Base-by-base conservation (phyloP, 140 eudicot species). In the Cichorium intybus region DNA sequence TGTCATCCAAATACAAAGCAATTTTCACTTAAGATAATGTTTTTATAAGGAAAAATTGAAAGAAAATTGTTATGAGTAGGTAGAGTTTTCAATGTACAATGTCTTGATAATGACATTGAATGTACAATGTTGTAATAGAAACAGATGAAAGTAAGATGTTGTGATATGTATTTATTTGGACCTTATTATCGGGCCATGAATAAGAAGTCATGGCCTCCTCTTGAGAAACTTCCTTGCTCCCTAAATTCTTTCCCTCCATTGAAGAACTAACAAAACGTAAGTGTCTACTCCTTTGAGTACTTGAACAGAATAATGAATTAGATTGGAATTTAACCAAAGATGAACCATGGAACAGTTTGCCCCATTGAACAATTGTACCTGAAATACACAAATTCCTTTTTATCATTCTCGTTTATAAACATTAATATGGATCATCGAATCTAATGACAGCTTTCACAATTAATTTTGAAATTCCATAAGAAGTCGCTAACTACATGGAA, bases 121-220 rank as follows among this genome's bases (percentile, higher is more conserved):
- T n/a, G n/a, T n/a, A n/a, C n/a, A 34, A 34, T 34, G 41, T 34
- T 12, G 9, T 34, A 34, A 10, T 16, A 22, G 10, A 4, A 5
- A 20, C 35, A 21, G 26, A 34, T 39, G 43, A 68, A 33, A 54
- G 51, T 33, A 45, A 2, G 9, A 34, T 34, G 41, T 2, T 34
- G 31, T 50, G 43, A 35, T 8, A 35, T 12, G 23, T 34, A 39
- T 9, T n/a, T n/a, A 31, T 2, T 22, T 15, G 10, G 58, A 86
- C 95, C 95, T 83, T 82, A 5, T 68, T 69, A 74, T 83, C 79
- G 0, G 81, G 77, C 95, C 95, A 86, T 7, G 72, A 45, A 63
- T 77, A 77, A 48, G 51, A 55, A 17, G 62, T 64, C 51, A 26
- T 41, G 20, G 51, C 27, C 49, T 83, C 82, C 47, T 77, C 77